Base-by-base conservation (phyloP, 2,329 filamentous ascomycete species). In the Stagonosporopsis rhizophila region DNA sequence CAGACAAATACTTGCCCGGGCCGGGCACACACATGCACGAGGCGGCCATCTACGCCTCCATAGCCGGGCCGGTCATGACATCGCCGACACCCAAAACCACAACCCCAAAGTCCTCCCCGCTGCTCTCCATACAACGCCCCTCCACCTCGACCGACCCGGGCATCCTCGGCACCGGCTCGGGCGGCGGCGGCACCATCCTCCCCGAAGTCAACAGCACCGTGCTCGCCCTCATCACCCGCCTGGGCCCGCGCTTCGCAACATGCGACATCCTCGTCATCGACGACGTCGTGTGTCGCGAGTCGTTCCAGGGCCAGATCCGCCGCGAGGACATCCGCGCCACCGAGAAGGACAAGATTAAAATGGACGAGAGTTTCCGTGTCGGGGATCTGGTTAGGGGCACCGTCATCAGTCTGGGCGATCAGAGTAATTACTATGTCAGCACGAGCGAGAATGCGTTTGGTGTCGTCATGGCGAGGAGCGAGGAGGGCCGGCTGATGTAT, bases 341-440 rank as follows among this genome's bases (percentile, higher is more conserved):
- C 17, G 95, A 99, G 79, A 96, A 97, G 79, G 95, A 98, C 74
- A 91, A 91, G 66, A 91, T 97, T 39, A 91, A 90, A 74, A 90
- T 98, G 61, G 89, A 91, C 64, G 92, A 96, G 75, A 91, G 89
- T 69, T 98, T 98, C 73, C 85, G 92, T 63, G 93, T 96, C 0
- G 95, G 95, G 0, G 95, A 99, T 79, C 87, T 98, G 63, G 91
- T 99, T 47, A 81, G 91, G 46, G 95, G 92, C 4, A 85, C 89
- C 52, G 92, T 99, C 70, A 95, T 96, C 56, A 95, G 90, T 7
- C 79, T 98, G 14, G 95, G 95, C 34, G 95, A 99, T 73, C 93
- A 98, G 79, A 87, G 90, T 46, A 96, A 91, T 69, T 99, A 98
- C 75, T 99, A 97, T 75, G 83, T 96, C n/a, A 90, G 89, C 23